Base-by-base conservation (phyloP, 2,329 filamentous ascomycete species). In the Achaetomium macrosporum region DNA sequence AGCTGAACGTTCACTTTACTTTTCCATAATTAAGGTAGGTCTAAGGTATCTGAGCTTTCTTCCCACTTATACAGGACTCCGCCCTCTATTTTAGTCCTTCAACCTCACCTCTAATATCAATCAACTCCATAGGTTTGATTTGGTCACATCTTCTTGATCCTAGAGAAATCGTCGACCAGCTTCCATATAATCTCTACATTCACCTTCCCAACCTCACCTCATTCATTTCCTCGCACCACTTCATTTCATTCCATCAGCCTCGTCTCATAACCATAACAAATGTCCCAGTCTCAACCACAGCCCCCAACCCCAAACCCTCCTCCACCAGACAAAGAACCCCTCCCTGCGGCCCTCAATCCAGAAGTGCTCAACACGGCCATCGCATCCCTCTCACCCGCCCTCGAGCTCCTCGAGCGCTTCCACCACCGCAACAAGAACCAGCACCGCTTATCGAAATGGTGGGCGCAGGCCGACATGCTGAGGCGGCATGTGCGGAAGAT, bases 371-470 rank as follows among this genome's bases (percentile, higher is more conserved):
- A 16, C 16, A 33, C 33, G 6, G 36, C 57, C 13, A 29, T 58
- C 46, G n/a, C 45, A 1, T 36, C 64, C 25, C 69, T 81, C 41
- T 53, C 62, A 2, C 66, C 73, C 2, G 64, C 76, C 29, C 61
- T 73, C 29, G 67, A 78, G 46, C 71, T 91, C 43, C 81, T 96
- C 42, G 76, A 85, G 63, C 79, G 87, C 59, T 81, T 95, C 63
- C 81, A 85, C 69, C 84, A 89, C 66, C 88, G 90, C 63, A 93
- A 96, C 74, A 85, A 84, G 65, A 97, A 96, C 72, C 92, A 97
- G 72, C 92, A 97, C 69, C 84, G 84, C 51, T 76, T 79, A 57
- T 80, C 84, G 30, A 81, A 83, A 65, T 99, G 92, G 92, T 97
- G 88, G 82, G 66, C 72, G 15, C 81, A 83, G 62, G 82, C 96